Evolutionary conservation across 2,329 filamentous ascomycete species (phyloP).

Genomic region (Penicillium sp.): DNA sequence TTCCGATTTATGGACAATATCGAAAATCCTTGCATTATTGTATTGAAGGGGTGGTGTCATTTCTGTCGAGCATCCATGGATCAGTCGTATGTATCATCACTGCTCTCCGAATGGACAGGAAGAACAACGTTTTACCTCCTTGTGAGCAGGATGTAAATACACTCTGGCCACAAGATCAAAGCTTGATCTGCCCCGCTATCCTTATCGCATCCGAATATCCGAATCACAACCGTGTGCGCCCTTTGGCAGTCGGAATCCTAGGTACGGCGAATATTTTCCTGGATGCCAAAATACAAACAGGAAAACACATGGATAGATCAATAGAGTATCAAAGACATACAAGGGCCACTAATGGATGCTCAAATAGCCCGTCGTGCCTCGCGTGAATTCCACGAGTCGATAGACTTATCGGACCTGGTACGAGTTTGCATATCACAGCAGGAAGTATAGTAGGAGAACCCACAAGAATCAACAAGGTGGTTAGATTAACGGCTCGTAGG

Average conservation of each 20-base stretch:
- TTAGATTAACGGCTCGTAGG: slow-evolving; percentile 33
- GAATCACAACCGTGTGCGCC: slow-evolving; percentile 12
- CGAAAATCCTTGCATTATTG: too few relatives aligned
- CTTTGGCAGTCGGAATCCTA: slow-evolving; percentile 36
- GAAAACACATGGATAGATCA: slow-evolving; percentile 37
- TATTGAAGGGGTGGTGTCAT: too few relatives aligned
- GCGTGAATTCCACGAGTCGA: slow-evolving; percentile 51
- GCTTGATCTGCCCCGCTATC: background rate
- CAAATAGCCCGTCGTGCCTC: slow-evolving; percentile 44
- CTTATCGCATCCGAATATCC: background rate
- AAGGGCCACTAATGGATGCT: slow-evolving; percentile 45
- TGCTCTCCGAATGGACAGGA: background rate
- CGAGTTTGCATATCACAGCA: background rate
- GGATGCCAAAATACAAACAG: slow-evolving; percentile 38
- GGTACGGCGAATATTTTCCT: slow-evolving; percentile 33
- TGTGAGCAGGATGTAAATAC: background rate
- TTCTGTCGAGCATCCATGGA: too few relatives aligned
- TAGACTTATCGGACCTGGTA: slow-evolving; percentile 45
- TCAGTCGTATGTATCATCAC: too few relatives aligned
- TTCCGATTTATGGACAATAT: too few relatives aligned
- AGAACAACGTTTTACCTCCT: background rate
- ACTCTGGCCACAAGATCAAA: background rate
- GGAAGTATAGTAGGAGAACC: background rate
- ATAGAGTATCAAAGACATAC: slow-evolving; percentile 47
- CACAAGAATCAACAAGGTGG: slow-evolving; percentile 34